Conservation (phyloP, 2,329 filamentous ascomycete species). For the Ophiostoma populinum region DNA sequence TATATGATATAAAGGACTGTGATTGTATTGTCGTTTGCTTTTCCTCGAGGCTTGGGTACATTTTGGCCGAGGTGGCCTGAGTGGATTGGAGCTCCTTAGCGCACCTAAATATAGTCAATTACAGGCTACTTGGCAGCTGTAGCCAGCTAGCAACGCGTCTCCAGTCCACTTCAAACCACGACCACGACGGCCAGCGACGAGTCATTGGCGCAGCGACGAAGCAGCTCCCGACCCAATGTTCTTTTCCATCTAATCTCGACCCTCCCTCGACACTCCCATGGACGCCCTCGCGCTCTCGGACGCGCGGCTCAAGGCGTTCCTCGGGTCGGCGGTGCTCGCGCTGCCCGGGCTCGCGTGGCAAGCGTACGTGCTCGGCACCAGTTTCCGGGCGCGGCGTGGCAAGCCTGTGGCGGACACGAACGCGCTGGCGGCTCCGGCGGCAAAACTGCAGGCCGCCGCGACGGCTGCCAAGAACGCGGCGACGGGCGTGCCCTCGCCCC, state of each 20-base stretch:
- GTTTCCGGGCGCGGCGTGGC: constrained; percentile 9
- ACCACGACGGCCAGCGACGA: neutral
- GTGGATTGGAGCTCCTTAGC: too few species aligned
- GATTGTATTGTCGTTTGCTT: too few species aligned
- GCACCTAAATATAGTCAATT: too few species aligned
- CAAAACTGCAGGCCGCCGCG: neutral
- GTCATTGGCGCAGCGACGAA: too few species aligned
- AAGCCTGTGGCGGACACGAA: constrained; percentile 6
- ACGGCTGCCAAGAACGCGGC: constrained; percentile 3
- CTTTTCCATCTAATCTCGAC: too few species aligned
- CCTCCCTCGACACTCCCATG: constrained; percentile 2
- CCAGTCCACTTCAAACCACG: neutral
- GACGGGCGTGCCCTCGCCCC: neutral
- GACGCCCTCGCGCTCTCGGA: constrained; percentile 3
- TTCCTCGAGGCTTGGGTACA: too few species aligned
- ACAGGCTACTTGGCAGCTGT: too few species aligned
- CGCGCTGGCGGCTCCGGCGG: constrained; percentile 4
- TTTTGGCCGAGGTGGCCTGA: too few species aligned
- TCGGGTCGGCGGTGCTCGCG: constrained; percentile 11
- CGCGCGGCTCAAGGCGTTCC: constrained; percentile 7
- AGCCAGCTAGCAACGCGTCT: neutral
- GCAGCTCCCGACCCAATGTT: too few species aligned
- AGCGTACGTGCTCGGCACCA: constrained; percentile 10
- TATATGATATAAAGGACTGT: too few species aligned
- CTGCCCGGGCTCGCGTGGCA: constrained; percentile 11